phyloP scores from a whole-genome alignment of 129 eudicot species.

The Helichrysum umbraculigerum region DNA sequence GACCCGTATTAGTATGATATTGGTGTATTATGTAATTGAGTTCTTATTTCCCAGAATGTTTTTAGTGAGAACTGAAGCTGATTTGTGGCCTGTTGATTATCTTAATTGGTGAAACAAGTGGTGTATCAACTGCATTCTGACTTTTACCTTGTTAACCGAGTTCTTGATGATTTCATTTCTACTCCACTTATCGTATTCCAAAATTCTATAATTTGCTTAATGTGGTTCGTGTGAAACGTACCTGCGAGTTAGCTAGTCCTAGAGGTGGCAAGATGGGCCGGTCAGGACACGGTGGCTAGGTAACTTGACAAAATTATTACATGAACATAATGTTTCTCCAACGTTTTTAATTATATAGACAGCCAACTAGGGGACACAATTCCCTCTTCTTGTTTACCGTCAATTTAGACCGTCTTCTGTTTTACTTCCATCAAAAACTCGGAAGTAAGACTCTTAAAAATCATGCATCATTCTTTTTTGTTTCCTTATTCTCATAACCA shows the following conservation, averaged over 20 bases:
- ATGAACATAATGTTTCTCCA: too few relatives aligned
- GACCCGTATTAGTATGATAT: neutral
- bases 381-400: too few relatives aligned
- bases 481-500: too few relatives aligned
- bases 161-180: neutral
- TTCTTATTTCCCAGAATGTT: neutral
- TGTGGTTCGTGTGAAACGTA: neutral
- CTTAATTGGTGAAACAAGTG: neutral
- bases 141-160: neutral
- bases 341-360: neutral
- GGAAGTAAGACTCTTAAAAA: too few relatives aligned
- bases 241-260: neutral
- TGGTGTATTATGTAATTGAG: conserved; percentile 20
- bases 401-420: too few relatives aligned
- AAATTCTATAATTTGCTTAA: neutral
- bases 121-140: conserved; percentile 1
- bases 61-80: neutral
- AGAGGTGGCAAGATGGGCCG: neutral
- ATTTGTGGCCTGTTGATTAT: neutral
- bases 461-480: too few relatives aligned
- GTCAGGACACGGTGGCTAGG: too few relatives aligned
- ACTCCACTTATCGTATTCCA: neutral
- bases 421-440: too few relatives aligned
- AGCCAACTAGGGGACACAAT: neutral
- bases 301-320: too few relatives aligned